A percentile compares a stretch with the other conserved stretches of the same genome.
Conservation (phyloP, 768 basidiomycete genomes). For the Russula emetica region DNA sequence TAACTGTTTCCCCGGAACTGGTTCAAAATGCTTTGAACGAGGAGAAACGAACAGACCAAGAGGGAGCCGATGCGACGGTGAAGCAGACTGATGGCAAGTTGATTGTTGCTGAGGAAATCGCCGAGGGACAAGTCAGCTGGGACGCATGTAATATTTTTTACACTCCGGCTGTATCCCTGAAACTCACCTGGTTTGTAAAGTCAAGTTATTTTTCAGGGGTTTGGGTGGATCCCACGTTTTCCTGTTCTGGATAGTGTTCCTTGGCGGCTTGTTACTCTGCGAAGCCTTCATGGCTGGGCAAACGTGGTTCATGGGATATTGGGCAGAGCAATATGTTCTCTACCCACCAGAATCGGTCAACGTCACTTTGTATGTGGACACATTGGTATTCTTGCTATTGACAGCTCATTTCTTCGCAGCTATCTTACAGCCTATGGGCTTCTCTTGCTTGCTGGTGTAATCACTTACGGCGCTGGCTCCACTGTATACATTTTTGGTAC, state of each 20-base stretch:
- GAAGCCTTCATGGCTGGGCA: conserved; percentile 32
- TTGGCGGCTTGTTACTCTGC: conserved; percentile 29
- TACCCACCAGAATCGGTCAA: conserved; percentile 36
- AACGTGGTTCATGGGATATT: conserved; percentile 45
- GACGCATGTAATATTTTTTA: conserved; percentile 33
- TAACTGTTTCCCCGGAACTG: conserved; percentile 33
- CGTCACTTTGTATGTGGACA: conserved; percentile 34
- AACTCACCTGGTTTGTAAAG: conserved; percentile 29
- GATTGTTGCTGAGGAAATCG: conserved; percentile 62
- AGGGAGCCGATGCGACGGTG: conserved; percentile 24
- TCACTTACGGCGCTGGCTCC: conserved; percentile 36
- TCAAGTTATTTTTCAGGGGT: conserved; percentile 33
- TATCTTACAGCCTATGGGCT: conserved; percentile 46
- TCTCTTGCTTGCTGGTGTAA: conserved; percentile 35
- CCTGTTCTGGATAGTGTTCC: conserved; percentile 35
- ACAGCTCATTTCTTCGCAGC: conserved; percentile 32
- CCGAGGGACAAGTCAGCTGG: conserved; percentile 55
- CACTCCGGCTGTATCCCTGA: background rate
- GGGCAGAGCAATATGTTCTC: conserved; percentile 42
- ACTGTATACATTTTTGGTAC: conserved; percentile 45
- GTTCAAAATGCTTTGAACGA: conserved; percentile 30
- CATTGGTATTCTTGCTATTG: background rate
- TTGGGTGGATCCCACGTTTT: conserved; percentile 30
- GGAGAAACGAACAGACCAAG: conserved; percentile 31
- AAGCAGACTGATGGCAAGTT: conserved; percentile 48